Evolutionary conservation across 2,329 filamentous ascomycete species (phyloP).

Genomic region (Nemania bipapillata): DNA sequence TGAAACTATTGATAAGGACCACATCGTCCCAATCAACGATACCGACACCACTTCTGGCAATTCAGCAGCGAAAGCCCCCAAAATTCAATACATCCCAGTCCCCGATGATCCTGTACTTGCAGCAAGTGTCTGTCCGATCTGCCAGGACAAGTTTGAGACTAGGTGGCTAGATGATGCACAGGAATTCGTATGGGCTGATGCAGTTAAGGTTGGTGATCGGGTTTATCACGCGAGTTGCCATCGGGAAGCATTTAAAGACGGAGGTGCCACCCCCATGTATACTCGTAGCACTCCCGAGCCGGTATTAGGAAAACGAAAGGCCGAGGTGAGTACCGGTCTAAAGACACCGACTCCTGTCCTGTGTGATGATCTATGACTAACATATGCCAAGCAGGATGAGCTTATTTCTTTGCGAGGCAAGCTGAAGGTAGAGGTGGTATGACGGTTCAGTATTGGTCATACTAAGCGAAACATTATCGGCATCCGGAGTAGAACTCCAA

Average conservation of each 20-base stretch:
- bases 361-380: conserved; percentile 37
- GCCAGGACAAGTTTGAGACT: conserved; percentile 92
- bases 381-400: conserved; percentile 50
- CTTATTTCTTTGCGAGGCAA: conserved; percentile 46
- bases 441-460: conserved; percentile 18
- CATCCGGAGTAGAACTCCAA: background rate
- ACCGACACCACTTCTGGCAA: conserved; percentile 55
- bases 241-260: conserved; percentile 78
- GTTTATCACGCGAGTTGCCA: conserved; percentile 93
- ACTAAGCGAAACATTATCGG: conserved; percentile 1
- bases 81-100: conserved; percentile 80
- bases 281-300: conserved; percentile 69
- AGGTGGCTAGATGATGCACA: conserved; percentile 92
- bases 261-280: conserved; percentile 56
- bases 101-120: conserved; percentile 80
- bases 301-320: conserved; percentile 78
- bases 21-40: conserved; percentile 53
- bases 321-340: conserved; percentile 64
- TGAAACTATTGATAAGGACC: conserved; percentile 78
- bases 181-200: conserved; percentile 97
- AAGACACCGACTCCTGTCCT: background rate
- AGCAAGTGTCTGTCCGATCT: conserved; percentile 88
- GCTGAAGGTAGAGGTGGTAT: conserved; percentile 47
- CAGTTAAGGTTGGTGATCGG: conserved; percentile 77
- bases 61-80: conserved; percentile 59